A percentile compares a stretch with the other conserved stretches of the same genome.
phyloP scores from a whole-genome alignment of 805 yeast species.

The Monosporozyma solicola region DNA sequence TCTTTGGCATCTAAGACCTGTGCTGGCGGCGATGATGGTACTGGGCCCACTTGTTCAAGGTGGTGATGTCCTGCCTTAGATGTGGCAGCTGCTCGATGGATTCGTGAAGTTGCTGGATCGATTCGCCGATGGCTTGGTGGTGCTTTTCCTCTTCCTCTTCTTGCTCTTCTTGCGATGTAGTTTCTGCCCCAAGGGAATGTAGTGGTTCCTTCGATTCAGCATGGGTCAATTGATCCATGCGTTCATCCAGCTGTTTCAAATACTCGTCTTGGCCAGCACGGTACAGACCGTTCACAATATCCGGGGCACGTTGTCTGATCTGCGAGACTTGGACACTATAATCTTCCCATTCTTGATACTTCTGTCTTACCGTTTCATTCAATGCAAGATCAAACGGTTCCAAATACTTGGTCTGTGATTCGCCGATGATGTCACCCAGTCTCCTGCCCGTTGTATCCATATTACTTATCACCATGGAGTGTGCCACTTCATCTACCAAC shows the following conservation, averaged over 20 bases:
- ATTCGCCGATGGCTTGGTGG: conserved; percentile 1
- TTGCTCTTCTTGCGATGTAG: no score
- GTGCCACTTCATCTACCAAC: conserved; percentile 44
- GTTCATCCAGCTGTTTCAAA: conserved; percentile 20
- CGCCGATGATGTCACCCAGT: conserved; percentile 13
- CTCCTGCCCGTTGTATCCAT: conserved; percentile 27
- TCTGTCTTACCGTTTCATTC: conserved; percentile 48
- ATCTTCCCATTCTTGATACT: conserved; percentile 53
- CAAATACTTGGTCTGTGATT: conserved; percentile 28
- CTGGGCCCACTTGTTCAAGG: neutral
- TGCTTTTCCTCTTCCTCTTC: neutral
- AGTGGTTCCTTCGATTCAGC: conserved; percentile 2
- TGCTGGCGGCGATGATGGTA: neutral
- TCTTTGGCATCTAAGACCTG: no score
- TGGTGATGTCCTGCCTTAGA: neutral
- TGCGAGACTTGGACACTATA: conserved; percentile 49
- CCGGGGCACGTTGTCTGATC: conserved; percentile 47
- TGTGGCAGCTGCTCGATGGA: conserved; percentile 18
- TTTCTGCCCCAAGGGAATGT: neutral
- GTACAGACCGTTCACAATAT: conserved; percentile 33
- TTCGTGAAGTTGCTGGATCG: conserved; percentile 9
- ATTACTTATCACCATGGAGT: conserved; percentile 54
- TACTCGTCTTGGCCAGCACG: conserved; percentile 20
- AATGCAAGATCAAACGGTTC: conserved; percentile 66
- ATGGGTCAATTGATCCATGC: conserved; percentile 2